Evolutionary conservation across 2,329 filamentous ascomycete species (phyloP).

Genomic region (Microsporum ferrugineum): DNA sequence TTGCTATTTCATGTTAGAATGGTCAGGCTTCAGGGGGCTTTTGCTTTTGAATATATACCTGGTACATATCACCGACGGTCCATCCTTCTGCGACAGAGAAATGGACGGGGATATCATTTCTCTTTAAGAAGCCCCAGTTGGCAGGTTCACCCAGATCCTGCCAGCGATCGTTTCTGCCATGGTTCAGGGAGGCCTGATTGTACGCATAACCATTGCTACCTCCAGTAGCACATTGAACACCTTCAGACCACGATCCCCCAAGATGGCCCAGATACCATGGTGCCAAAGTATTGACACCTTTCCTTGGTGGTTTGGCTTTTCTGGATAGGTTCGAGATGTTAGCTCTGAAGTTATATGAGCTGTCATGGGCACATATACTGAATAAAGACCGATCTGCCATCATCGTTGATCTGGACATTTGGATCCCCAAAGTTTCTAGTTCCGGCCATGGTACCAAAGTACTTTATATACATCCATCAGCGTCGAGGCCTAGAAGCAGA

Average conservation of each 20-base stretch:
- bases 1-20: slow-evolving; percentile 25
- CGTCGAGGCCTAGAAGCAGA: background rate
- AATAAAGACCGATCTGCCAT: slow-evolving; percentile 37
- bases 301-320: slow-evolving; percentile 31
- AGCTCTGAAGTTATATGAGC: background rate
- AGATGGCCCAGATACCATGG: slow-evolving; percentile 48
- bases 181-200: slow-evolving; percentile 44
- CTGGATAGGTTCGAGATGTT: slow-evolving; percentile 14
- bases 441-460: slow-evolving; percentile 46
- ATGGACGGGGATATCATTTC: slow-evolving; percentile 44
- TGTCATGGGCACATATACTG: slow-evolving; percentile 29
- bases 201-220: slow-evolving; percentile 43
- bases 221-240: slow-evolving; percentile 45
- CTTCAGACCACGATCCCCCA: slow-evolving; percentile 39
- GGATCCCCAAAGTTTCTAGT: slow-evolving; percentile 47
- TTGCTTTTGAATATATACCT: slow-evolving; percentile 19
- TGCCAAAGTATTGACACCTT: slow-evolving; percentile 35
- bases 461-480: slow-evolving; percentile 17
- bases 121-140: slow-evolving; percentile 42
- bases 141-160: slow-evolving; percentile 43
- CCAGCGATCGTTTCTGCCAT: slow-evolving; percentile 44
- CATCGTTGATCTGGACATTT: slow-evolving; percentile 41
- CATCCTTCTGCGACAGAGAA: slow-evolving; percentile 45
- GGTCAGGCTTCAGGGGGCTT: background rate
- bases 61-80: slow-evolving; percentile 48